These are phyloP conservation scores for Perkinsus marinus DNA, from an alignment of 169 alveolate species.

Conservation along the genomic window DNA sequence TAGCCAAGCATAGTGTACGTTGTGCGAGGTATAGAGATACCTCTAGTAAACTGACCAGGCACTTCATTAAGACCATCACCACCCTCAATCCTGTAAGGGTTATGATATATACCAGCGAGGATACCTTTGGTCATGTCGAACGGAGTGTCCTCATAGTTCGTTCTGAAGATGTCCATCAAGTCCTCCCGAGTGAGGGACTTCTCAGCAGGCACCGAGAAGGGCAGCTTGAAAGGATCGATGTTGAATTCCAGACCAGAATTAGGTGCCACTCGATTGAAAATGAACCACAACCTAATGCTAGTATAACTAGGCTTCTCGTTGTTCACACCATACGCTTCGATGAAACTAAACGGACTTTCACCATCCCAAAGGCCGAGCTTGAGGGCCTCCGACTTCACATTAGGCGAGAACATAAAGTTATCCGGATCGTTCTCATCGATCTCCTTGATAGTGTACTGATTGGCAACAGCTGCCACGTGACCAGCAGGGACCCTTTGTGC, in stretches of 20 bases:
- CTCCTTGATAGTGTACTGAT: not conserved
- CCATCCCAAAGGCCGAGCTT: not conserved
- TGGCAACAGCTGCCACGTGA: not conserved
- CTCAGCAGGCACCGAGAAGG: not conserved
- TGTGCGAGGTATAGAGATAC: not conserved
- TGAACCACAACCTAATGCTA: not conserved
- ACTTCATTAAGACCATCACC: not conserved
- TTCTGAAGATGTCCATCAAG: not conserved
- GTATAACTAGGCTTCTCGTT: not conserved
- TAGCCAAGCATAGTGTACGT: not conserved
- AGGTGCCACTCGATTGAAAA: not conserved
- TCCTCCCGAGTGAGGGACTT: not conserved
- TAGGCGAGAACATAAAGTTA: not conserved
- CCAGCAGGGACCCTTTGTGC: conserved; percentile 1
- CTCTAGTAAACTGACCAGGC: not conserved
- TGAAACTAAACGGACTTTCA: not conserved
- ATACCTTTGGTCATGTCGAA: conserved; percentile 1
- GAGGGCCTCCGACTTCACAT: not conserved
- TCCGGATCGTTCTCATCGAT: not conserved
- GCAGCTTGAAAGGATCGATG: not conserved
- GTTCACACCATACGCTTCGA: not conserved
- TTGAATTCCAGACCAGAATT: not conserved
- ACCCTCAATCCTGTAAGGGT: not conserved
- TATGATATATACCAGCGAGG: not conserved
- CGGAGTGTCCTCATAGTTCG: not conserved